Conservation (phyloP, 345 rosid species). For the Melastoma malabathricum region DNA sequence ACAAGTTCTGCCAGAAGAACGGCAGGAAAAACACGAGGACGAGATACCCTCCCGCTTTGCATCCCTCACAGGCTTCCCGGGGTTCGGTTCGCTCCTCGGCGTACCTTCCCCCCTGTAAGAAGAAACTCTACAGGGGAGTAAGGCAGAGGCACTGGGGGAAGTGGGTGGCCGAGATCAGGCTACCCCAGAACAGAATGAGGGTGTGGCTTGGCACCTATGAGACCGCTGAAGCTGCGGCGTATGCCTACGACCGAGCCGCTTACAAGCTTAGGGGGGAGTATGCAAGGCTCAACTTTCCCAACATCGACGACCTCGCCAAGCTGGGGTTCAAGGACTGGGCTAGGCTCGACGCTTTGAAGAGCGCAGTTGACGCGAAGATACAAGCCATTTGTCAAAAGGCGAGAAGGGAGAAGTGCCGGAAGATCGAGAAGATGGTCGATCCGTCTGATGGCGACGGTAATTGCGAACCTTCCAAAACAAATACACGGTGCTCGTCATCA, state of each 20-base stretch:
- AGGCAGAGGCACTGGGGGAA: conserved; percentile 99
- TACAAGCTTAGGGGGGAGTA: conserved; percentile 90
- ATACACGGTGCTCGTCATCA: no score
- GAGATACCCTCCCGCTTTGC: conserved; percentile 2
- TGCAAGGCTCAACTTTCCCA: conserved; percentile 78
- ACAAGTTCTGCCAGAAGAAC: conserved; percentile 46
- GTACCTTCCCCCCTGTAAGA: conserved; percentile 25
- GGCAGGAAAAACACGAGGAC: neutral
- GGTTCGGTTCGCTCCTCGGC: conserved; percentile 16
- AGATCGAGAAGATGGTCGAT: conserved; percentile 19
- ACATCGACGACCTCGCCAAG: conserved; percentile 49
- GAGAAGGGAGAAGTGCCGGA: conserved; percentile 47
- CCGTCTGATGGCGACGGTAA: neutral
- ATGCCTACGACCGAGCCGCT: conserved; percentile 97
- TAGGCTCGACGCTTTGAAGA: conserved; percentile 46
- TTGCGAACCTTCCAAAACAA: no score
- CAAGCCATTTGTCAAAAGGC: conserved; percentile 79
- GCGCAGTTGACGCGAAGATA: conserved; percentile 71
- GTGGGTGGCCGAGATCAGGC: conserved; percentile 97
- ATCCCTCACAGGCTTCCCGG: conserved; percentile 8
- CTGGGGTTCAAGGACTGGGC: conserved; percentile 49
- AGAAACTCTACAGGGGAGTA: conserved; percentile 92
- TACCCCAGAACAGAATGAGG: conserved; percentile 90
- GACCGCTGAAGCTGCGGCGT: conserved; percentile 86
- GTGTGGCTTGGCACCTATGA: conserved; percentile 95